Evolutionary conservation across 139 green algal genomes (phyloP), one percentile per base, ranked within the genome.

Genomic region (Chlorella sorokiniana): DNA sequence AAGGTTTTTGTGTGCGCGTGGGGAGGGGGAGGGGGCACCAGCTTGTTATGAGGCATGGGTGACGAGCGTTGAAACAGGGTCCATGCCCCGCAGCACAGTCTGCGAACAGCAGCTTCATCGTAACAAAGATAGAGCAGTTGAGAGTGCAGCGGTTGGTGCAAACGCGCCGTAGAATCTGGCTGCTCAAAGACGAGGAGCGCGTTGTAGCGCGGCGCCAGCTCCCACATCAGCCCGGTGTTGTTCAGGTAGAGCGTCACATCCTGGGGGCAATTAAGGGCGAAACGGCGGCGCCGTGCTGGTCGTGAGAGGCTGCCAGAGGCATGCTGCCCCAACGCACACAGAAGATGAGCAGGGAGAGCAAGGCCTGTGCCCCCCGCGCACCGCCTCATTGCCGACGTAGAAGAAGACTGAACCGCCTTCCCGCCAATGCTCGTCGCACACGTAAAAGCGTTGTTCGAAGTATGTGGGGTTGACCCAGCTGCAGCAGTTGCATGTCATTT

Each of bases 351-450:
- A 75, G 11, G 68, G 6, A 31, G 18, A 45, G 65, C 37, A 72
- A 4, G 20, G 29, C 3, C 33, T 72, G 37, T 52, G 3, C 37
- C 5, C 69, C 22, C 3, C 6, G 8, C 40, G 41, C 7, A 61
- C 27, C 42, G 48, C 45, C 76, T 97, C 93, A 74, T 98, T 98
- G 7, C 95, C 95, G 0, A 95, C 37, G 83, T 98, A 98, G 51
- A 98, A 93, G 73, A 97, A 98, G 14, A 98, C 91, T 11, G 93
- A 87, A 1, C 92, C 91, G n/a, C 65, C 64, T 3, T 44, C 27
- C 38, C 75, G 80, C 89, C 91, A 97, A 72, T 91, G 81, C 69
- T 91, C 81, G 56, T 89, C 81, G 63, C 94, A 98, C 1, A 96
- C 79, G 75, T 93, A 97, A 63, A 94, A 95, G 18, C 94, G 89